A percentile compares a stretch with the other conserved stretches of the same genome.
These are phyloP conservation scores for Arachnopeziza araneosa DNA, from an alignment of 2,329 filamentous ascomycete species.

Conservation along the genomic window DNA sequence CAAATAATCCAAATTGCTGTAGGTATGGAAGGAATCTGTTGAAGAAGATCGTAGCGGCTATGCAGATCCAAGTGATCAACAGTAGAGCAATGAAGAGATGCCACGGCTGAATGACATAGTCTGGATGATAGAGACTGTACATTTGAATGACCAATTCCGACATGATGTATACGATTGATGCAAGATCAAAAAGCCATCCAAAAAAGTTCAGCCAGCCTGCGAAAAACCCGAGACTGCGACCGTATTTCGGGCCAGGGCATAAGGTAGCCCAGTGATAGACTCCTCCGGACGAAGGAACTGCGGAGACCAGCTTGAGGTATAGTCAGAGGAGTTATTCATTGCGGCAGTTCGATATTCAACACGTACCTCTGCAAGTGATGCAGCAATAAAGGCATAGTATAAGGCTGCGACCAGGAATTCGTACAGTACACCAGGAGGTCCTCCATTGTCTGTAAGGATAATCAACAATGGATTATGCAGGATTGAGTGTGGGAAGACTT, in stretches of 20 bases:
- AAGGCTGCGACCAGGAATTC: slow-evolving; percentile 47
- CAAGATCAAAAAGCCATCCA: slow-evolving; percentile 34
- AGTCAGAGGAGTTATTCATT: not conserved
- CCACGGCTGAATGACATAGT: slow-evolving; percentile 39
- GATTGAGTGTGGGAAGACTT: not conserved
- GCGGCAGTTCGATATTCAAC: not conserved
- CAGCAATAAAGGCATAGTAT: slow-evolving; percentile 43
- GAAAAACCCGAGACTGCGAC: slow-evolving; percentile 41
- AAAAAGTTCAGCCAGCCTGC: slow-evolving; percentile 49
- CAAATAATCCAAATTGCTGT: slow-evolving; percentile 46
- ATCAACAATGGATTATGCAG: not conserved
- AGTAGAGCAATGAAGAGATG: slow-evolving; percentile 44
- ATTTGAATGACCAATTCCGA: slow-evolving; percentile 34
- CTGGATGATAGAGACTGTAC: slow-evolving; percentile 42
- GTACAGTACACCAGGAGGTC: slow-evolving; percentile 53
- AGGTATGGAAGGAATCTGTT: slow-evolving; percentile 46
- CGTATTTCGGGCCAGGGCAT: slow-evolving; percentile 40
- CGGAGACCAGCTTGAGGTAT: slow-evolving; percentile 7
- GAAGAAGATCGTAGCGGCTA: slow-evolving; percentile 42
- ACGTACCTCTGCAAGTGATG: slow-evolving; percentile 37
- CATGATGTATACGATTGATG: not conserved
- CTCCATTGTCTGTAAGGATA: slow-evolving; percentile 52
- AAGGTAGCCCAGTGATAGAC: slow-evolving; percentile 48
- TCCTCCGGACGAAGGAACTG: slow-evolving; percentile 5
- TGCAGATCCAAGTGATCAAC: slow-evolving; percentile 39